phyloP scores from a whole-genome alignment of 1,139 yeast species.

The Yamadazyma triangularis region DNA sequence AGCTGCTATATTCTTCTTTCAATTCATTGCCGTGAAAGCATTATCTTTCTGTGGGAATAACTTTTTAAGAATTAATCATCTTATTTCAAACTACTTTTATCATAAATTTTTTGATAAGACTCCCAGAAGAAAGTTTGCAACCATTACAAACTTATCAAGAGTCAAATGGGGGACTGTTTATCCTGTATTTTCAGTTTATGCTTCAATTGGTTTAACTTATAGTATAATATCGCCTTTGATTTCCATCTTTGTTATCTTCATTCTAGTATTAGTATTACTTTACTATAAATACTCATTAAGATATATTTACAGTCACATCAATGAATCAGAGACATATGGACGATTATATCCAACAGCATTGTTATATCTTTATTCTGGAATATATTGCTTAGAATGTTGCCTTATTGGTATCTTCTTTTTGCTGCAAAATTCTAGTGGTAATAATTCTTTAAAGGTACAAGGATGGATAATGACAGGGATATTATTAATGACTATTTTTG shows the following conservation, averaged over 20 bases:
- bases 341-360: conserved; percentile 68
- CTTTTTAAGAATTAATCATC: conserved; percentile 50
- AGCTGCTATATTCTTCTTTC: conserved; percentile 77
- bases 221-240: conserved; percentile 77
- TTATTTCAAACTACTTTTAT: conserved; percentile 35
- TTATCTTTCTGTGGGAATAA: conserved; percentile 68
- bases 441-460: conserved; percentile 28
- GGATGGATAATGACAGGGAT: conserved; percentile 46
- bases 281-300: conserved; percentile 69
- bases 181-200: conserved; percentile 72
- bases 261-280: conserved; percentile 52
- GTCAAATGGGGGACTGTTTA: conserved; percentile 76
- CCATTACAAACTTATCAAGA: conserved; percentile 39
- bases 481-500: conserved; percentile 31
- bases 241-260: conserved; percentile 54
- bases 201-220: conserved; percentile 72
- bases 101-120: conserved; percentile 44
- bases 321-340: conserved; percentile 65
- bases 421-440: conserved; percentile 43
- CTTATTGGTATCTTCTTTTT: conserved; percentile 69
- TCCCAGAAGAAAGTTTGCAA: conserved; percentile 52
- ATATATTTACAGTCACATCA: conserved; percentile 45
- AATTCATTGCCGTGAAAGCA: conserved; percentile 69
- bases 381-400: conserved; percentile 76
- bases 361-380: conserved; percentile 70